Conservation (phyloP, 2,329 filamentous ascomycete genomes). For the Taxawa tesnikishii region DNA sequence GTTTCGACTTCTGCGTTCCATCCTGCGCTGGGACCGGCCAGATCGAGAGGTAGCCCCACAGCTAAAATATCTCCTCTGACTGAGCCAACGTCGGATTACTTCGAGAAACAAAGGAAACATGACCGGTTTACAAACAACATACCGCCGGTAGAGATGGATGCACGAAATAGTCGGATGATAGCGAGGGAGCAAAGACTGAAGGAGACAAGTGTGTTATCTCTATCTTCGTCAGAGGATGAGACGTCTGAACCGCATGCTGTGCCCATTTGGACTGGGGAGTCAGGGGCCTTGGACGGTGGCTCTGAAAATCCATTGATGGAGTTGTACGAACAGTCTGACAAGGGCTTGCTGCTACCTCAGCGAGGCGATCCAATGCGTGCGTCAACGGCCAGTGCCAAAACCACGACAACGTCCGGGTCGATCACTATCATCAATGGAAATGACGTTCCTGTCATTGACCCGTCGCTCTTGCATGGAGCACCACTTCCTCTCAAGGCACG, state of each 20-base stretch:
- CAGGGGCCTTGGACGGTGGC: constrained; percentile 5
- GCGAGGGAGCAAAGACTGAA: not conserved
- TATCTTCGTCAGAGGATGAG: constrained; percentile 6
- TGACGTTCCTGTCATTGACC: constrained; percentile 3
- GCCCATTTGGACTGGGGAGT: constrained; percentile 1
- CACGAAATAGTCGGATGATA: no score
- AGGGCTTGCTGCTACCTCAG: constrained; percentile 3
- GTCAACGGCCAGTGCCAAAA: constrained; percentile 10
- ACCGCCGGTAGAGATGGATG: no score
- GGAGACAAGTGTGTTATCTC: constrained; percentile 10
- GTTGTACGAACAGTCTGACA: not conserved
- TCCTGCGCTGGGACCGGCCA: constrained; percentile 8
- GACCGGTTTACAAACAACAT: no score
- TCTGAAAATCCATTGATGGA: constrained; percentile 3
- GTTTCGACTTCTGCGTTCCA: constrained; percentile 7
- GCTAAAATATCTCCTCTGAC: constrained; percentile 7
- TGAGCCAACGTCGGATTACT: constrained; percentile 6
- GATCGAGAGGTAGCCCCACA: constrained; percentile 9
- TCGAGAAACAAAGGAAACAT: no score
- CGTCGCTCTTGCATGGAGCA: constrained; percentile 6
- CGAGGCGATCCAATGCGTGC: constrained; percentile 4
- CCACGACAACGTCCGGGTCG: constrained; percentile 14
- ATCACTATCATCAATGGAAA: constrained; percentile 13
- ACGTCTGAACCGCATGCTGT: constrained; percentile 1
- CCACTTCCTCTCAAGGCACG: constrained; percentile 9